Base-by-base conservation (phyloP, 106 monocot species). In the Allium fistulosum region DNA sequence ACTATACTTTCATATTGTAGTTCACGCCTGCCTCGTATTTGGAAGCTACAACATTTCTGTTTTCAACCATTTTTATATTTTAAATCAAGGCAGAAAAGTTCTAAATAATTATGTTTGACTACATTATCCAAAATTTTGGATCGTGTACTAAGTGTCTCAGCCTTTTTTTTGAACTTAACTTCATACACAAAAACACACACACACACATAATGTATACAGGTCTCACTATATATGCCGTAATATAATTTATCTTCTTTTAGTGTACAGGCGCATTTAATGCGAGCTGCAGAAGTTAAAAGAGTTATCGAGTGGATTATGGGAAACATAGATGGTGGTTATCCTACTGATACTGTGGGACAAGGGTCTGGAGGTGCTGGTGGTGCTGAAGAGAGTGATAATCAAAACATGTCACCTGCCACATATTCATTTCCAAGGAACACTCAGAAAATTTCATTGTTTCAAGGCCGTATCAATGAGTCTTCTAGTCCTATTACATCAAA, bases 271-370 rank as follows among this genome's bases (percentile, higher is more conserved):
- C 92, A 97, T 79, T 87, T 97, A 70, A 67, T 77, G 51, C 80
- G 72, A 81, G 97, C 97, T 79, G 84, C 89, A n/a, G 97, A 97
- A 79, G 97, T 92, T 57, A 97, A 97, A 83, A 80, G 77, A 71
- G 80, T 89, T 37, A 83, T 97, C 45, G 97, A 97, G 62, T 89
- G 86, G 80, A 86, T 87, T 55, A 92, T 97, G 88, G 81, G 80
- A 49, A 97, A 92, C 69, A 68, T 88, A 68, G 86, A 97, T 77
- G 92, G 85, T 11, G 75, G 68, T 47, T 83, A 81, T 80, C 72
- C 72, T 71, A 62, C 76, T 75, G 88, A 93, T 84, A 61, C 86
- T 82, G 75, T 69, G 53, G 55, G 72, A 51, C 67, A 80, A 52
- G 84, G 77, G 59, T 68, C 76, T 61, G 59, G 72, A 61, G 48